Base-by-base conservation (phyloP, 495 filamentous ascomycete genomes). In the Rostrohypoxylon terebratum region DNA sequence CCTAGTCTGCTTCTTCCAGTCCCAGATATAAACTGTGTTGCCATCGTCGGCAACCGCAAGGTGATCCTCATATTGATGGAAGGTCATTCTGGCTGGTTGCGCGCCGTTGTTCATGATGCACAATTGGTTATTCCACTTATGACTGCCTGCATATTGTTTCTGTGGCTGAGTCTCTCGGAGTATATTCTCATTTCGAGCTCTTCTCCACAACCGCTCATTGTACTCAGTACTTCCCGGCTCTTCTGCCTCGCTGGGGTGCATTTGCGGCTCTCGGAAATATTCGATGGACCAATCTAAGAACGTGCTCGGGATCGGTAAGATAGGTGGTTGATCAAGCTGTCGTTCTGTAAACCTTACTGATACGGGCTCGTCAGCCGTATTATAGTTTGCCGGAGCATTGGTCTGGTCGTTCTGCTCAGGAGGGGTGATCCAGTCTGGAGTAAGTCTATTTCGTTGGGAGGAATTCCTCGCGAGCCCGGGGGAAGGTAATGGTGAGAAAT, bases 251-350 rank as follows among this genome's bases (percentile, higher is more conserved):
- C 91, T 93, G 13, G 93, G 90, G 76, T 95, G 96, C 96, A 99
- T 99, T 80, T 99, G 96, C 45, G 96, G 96, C 80, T 99, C 94
- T 47, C 96, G 93, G 87, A 98, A 99, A 78, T 99, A 98, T 83
- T 98, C 95, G 69, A 93, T 94, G 0, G 94, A 96, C 93, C 94
- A 99, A 63, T 96, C 93, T 71, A 96, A 83, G 81, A 98, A 98
- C 20, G 87, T 89, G 76, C 93, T 97, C 53, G 86, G 85, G 21
- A 99, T 67, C 1, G 96, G 95, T 20, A 98, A 84, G 23, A 76
- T 76, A 14, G 92, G 90, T 25, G 80, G 48, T 63, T 86, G 77
- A 1, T 85, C 82, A 25, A 85, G 73, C 62, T 87, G 86, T 60
- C 88, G 88, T 40, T 89, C 83, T 65, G 87, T 82, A 75, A 92